These are phyloP conservation scores for Linderina pennispora DNA, from an alignment of 192 early-diverging fungal species.

Conservation along the genomic window DNA sequence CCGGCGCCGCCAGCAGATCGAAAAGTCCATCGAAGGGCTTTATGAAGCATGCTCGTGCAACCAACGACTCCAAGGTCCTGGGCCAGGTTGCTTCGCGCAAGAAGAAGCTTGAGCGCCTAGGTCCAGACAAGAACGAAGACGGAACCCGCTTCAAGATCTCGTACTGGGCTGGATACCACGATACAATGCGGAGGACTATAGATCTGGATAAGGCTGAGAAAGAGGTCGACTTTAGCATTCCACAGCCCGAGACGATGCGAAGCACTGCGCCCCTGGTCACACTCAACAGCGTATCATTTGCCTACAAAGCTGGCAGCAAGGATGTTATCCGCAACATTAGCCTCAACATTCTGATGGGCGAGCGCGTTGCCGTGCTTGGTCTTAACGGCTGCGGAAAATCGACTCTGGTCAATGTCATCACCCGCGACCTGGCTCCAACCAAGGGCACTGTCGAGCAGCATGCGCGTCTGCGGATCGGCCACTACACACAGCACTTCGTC, in stretches of 20 bases:
- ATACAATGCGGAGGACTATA: slow-evolving; percentile 49
- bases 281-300: slow-evolving; percentile 52
- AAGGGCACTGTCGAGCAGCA: slow-evolving; percentile 59
- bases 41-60: slow-evolving; percentile 61
- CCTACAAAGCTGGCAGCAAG: slow-evolving; percentile 10
- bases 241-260: slow-evolving; percentile 63
- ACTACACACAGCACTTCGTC: slow-evolving; percentile 81
- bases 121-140: slow-evolving; percentile 59
- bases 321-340: slow-evolving; percentile 60
- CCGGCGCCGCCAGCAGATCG: slow-evolving; percentile 65
- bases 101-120: slow-evolving; percentile 67
- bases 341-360: slow-evolving; percentile 60
- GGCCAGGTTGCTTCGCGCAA: slow-evolving; percentile 68
- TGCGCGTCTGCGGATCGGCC: slow-evolving; percentile 63
- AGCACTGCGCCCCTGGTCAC: slow-evolving; percentile 59
- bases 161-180: slow-evolving; percentile 52
- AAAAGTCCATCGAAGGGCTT: slow-evolving; percentile 77
- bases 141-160: slow-evolving; percentile 66
- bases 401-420: slow-evolving; percentile 73
- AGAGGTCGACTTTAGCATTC: slow-evolving; percentile 56
- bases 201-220: slow-evolving; percentile 52
- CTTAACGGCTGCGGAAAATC: slow-evolving; percentile 78
- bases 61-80: slow-evolving; percentile 79
- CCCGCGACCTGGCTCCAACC: slow-evolving; percentile 55
- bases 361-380: slow-evolving; percentile 72